Evolutionary conservation across 2,329 filamentous ascomycete genomes (phyloP).

Genomic region (Elsinoe perseae): DNA sequence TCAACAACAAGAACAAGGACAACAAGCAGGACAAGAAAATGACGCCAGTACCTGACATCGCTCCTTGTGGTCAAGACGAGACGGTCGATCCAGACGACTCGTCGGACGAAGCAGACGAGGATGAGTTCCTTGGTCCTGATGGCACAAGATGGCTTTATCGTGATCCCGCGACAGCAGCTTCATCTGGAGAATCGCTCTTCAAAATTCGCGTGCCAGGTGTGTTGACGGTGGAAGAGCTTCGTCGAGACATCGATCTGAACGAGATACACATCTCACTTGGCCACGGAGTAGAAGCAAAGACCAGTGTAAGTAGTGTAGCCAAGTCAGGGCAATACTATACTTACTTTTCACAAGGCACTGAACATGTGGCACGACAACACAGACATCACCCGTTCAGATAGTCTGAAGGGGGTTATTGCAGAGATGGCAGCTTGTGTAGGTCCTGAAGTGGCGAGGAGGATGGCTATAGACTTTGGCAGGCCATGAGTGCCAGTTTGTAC

Average conservation of each 20-base stretch:
- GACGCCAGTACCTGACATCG: neutral
- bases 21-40: slow-evolving; percentile 5
- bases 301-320: slow-evolving; percentile 26
- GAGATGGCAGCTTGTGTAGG: slow-evolving; percentile 62
- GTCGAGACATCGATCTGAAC: slow-evolving; percentile 48
- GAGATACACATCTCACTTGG: slow-evolving; percentile 49
- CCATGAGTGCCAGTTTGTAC: too few relatives aligned
- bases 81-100: neutral
- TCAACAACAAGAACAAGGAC: slow-evolving; percentile 27
- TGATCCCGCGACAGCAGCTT: slow-evolving; percentile 30
- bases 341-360: slow-evolving; percentile 38
- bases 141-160: slow-evolving; percentile 17
- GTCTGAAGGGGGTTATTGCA: slow-evolving; percentile 56
- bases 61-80: neutral
- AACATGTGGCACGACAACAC: slow-evolving; percentile 51
- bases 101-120: slow-evolving; percentile 20
- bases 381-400: slow-evolving; percentile 40
- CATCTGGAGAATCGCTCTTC: slow-evolving; percentile 45
- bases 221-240: slow-evolving; percentile 47
- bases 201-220: slow-evolving; percentile 60
- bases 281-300: slow-evolving; percentile 26
- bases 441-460: slow-evolving; percentile 46
- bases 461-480: slow-evolving; percentile 51
- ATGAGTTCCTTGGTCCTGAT: slow-evolving; percentile 20
- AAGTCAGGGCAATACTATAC: neutral